phyloP scores from a whole-genome alignment of 2,329 filamentous ascomycete species.

The Uncinocarpus reesii region DNA sequence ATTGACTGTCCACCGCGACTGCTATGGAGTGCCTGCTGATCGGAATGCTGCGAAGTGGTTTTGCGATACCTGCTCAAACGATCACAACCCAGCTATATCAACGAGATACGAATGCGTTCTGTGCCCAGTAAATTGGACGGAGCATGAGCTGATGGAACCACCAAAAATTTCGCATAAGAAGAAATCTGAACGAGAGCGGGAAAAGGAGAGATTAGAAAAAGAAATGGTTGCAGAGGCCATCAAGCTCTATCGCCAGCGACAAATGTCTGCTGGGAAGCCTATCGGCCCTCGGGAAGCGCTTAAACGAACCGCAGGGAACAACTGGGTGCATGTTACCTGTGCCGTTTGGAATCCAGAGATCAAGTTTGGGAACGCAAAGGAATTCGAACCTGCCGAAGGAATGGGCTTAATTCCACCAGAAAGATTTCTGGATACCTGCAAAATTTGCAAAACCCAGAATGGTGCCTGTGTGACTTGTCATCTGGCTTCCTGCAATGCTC shows the following conservation, averaged over 20 bases:
- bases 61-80: slow-evolving; percentile 92
- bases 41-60: slow-evolving; percentile 71
- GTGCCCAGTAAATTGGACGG: slow-evolving; percentile 71
- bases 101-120: slow-evolving; percentile 89
- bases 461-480: slow-evolving; percentile 80
- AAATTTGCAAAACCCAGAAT: slow-evolving; percentile 62
- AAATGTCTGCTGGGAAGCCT: slow-evolving; percentile 75
- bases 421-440: slow-evolving; percentile 68
- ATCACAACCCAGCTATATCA: slow-evolving; percentile 84
- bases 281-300: slow-evolving; percentile 76
- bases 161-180: slow-evolving; percentile 72
- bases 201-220: slow-evolving; percentile 76
- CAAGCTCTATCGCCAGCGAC: slow-evolving; percentile 71
- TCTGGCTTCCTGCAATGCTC: slow-evolving; percentile 41
- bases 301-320: slow-evolving; percentile 90
- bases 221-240: slow-evolving; percentile 70
- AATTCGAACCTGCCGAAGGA: slow-evolving; percentile 77
- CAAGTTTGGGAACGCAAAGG: slow-evolving; percentile 76
- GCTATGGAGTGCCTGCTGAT: slow-evolving; percentile 72
- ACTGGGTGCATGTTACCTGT: slow-evolving; percentile 94
- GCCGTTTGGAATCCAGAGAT: slow-evolving; percentile 87
- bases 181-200: slow-evolving; percentile 83
- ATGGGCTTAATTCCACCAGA: slow-evolving; percentile 68
- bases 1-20: slow-evolving; percentile 79
- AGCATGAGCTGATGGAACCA: slow-evolving; percentile 73